phyloP scores from a whole-genome alignment of 116 monocot species.

The Thalassia testudinum region DNA sequence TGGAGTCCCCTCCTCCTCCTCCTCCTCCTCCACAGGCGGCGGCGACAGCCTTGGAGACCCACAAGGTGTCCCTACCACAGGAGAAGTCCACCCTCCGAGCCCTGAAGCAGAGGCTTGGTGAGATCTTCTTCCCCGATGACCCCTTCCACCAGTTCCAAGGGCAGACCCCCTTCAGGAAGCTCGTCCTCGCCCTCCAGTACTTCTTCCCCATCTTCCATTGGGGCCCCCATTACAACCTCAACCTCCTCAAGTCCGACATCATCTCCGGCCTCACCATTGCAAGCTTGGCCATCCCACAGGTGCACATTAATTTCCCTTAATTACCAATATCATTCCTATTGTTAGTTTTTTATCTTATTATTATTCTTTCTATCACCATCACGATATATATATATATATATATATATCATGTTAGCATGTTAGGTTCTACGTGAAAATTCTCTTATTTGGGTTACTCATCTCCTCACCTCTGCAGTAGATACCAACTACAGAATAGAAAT shows the following conservation, averaged over 20 bases:
- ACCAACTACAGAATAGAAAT: too few relatives aligned
- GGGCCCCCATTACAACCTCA: conserved; percentile 49
- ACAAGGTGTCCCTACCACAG: conserved; percentile 50
- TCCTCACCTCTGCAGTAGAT: too few relatives aligned
- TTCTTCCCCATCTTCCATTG: conserved; percentile 68
- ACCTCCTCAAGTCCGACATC: conserved; percentile 51
- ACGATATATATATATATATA: too few relatives aligned
- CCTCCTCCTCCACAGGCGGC: conserved; percentile 3
- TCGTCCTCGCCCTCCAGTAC: conserved; percentile 45
- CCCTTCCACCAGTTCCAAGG: conserved; percentile 63
- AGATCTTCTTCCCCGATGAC: conserved; percentile 70
- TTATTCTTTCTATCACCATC: too few relatives aligned
- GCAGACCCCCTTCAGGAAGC: conserved; percentile 22
- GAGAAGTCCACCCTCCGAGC: conserved; percentile 19
- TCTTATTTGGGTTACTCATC: too few relatives aligned
- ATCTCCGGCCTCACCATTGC: conserved; percentile 83
- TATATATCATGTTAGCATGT: too few relatives aligned
- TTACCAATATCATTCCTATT: too few relatives aligned
- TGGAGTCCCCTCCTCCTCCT: conserved; percentile 20
- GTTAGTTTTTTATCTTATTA: too few relatives aligned
- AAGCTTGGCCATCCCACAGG: conserved; percentile 75
- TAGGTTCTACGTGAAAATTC: too few relatives aligned
- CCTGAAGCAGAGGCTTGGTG: conserved; percentile 42
- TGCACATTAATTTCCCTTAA: too few relatives aligned
- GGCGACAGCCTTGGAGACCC: conserved; percentile 21